Evolutionary conservation across 352 stramenopile genomes (phyloP).

Genomic region (Pythium pyrilobum): DNA sequence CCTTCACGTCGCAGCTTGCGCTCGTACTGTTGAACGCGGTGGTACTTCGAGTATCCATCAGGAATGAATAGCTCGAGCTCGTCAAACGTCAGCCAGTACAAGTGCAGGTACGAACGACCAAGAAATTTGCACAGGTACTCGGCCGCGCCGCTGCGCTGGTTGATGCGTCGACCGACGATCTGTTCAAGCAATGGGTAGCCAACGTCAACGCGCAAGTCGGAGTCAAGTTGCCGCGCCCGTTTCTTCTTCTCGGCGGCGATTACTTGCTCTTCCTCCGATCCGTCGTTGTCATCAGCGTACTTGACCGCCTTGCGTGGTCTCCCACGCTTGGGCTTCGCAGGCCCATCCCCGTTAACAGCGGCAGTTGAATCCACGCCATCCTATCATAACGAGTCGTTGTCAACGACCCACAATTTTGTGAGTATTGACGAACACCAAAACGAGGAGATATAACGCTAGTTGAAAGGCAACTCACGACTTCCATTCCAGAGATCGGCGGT

Average conservation of each 20-base stretch:
- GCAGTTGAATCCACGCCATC: too few relatives aligned
- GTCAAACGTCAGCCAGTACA: slow-evolving; percentile 86
- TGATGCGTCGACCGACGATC: slow-evolving; percentile 80
- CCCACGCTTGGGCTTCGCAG: slow-evolving; percentile 13
- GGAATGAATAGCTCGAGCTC: slow-evolving; percentile 83
- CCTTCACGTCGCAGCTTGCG: slow-evolving; percentile 75
- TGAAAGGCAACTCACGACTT: background rate
- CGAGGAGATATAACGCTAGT: background rate
- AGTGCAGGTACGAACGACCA: slow-evolving; percentile 81
- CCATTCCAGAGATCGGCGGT: background rate
- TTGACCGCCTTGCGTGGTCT: slow-evolving; percentile 64
- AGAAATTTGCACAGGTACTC: slow-evolving; percentile 89
- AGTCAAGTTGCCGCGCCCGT: slow-evolving; percentile 71
- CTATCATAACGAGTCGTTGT: too few relatives aligned
- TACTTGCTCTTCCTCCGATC: slow-evolving; percentile 60
- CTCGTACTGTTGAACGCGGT: slow-evolving; percentile 83
- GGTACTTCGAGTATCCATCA: slow-evolving; percentile 80
- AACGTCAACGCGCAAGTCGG: slow-evolving; percentile 42
- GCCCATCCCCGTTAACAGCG: background rate
- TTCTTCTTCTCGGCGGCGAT: slow-evolving; percentile 59
- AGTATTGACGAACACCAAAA: too few relatives aligned
- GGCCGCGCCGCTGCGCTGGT: slow-evolving; percentile 54
- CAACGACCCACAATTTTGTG: too few relatives aligned
- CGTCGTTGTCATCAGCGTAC: slow-evolving; percentile 68
- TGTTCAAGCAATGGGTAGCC: slow-evolving; percentile 71